phyloP scores from a whole-genome alignment of 805 yeast genomes.

The Ascoidea tarda region DNA sequence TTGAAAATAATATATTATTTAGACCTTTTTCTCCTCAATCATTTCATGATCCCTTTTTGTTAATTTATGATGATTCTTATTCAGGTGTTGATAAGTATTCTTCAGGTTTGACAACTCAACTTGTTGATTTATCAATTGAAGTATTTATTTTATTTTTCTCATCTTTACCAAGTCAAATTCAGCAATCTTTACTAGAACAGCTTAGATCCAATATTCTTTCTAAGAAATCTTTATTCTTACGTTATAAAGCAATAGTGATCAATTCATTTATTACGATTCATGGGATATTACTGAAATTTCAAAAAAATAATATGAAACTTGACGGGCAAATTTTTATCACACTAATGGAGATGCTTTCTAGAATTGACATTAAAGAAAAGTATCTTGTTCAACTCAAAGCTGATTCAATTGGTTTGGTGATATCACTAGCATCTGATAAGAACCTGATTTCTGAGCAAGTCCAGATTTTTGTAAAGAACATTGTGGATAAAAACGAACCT shows the following conservation, averaged over 20 bases:
- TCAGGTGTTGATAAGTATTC: constrained; percentile 21
- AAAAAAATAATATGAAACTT: constrained; percentile 9
- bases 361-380: constrained; percentile 24
- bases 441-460: constrained; percentile 24
- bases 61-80: constrained; percentile 16
- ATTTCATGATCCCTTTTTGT: constrained; percentile 9
- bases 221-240: constrained; percentile 13
- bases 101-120: constrained; percentile 31
- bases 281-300: constrained; percentile 23
- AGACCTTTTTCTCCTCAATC: constrained; percentile 11
- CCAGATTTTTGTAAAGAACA: constrained; percentile 43
- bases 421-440: constrained; percentile 17
- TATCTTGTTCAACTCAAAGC: constrained; percentile 34
- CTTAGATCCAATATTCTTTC: constrained; percentile 42
- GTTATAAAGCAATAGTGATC: constrained; percentile 34
- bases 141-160: constrained; percentile 63
- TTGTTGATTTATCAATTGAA: constrained; percentile 70
- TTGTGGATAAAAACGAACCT: constrained; percentile 56
- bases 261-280: constrained; percentile 56
- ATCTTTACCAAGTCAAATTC: constrained; percentile 59
- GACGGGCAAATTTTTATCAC: constrained; percentile 26
- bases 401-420: constrained; percentile 41
- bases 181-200: constrained; percentile 76
- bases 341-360: constrained; percentile 35
- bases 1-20: constrained; percentile 13